These are phyloP conservation scores for Trypanosoma boissoni DNA, from an alignment of 208 protist genomes.

Conservation along the genomic window DNA sequence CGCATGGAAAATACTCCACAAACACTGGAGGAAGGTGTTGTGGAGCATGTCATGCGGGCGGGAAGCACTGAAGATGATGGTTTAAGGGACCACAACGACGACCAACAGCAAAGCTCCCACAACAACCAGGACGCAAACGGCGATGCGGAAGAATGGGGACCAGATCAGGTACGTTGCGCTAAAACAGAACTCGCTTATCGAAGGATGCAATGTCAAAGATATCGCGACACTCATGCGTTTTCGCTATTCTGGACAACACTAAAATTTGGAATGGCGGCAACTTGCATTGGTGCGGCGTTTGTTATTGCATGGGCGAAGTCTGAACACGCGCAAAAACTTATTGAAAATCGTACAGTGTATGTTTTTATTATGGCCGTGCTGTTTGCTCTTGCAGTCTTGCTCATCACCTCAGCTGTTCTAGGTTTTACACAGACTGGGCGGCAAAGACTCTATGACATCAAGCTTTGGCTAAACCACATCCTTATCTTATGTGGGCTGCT, in stretches of 20 bases:
- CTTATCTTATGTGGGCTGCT: conserved; percentile 10
- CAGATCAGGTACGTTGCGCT: not conserved
- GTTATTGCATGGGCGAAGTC: conserved; percentile 1
- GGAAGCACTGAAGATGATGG: not conserved
- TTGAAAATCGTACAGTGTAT: conserved; percentile 8
- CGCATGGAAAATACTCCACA: conserved; percentile 10
- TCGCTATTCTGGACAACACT: conserved; percentile 13
- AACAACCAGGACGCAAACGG: too few species aligned
- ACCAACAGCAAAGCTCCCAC: too few species aligned
- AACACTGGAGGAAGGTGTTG: conserved; percentile 16
- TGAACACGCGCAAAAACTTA: not conserved
- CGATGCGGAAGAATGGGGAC: not conserved
- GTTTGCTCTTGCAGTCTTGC: conserved; percentile 7
- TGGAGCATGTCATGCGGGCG: conserved; percentile 4
- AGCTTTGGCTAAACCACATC: conserved; percentile 21
- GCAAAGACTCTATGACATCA: conserved; percentile 9
- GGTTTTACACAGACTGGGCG: conserved; percentile 9
- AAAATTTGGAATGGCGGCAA: not conserved
- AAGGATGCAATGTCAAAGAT: conserved; percentile 4
- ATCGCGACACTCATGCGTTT: conserved; percentile 11
- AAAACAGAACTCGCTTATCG: conserved; percentile 22
- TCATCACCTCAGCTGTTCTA: conserved; percentile 5
- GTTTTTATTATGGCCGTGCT: conserved; percentile 4
- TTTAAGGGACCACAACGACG: too few species aligned
- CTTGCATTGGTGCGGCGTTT: conserved; percentile 8